Evolutionary conservation across 805 yeast genomes (phyloP).

Genomic region (Starmera amethionina): DNA sequence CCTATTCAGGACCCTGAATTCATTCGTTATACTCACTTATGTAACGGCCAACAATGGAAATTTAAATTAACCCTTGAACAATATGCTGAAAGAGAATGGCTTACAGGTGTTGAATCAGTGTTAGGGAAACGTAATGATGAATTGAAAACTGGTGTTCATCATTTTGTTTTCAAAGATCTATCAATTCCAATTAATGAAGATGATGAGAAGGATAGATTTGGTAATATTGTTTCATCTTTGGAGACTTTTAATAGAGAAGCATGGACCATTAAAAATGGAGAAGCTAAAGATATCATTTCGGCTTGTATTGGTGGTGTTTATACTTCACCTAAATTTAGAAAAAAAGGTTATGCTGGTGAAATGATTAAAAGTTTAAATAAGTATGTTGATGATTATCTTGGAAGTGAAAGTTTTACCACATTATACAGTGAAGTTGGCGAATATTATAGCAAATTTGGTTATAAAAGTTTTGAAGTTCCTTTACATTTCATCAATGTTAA

Average conservation of each 20-base stretch:
- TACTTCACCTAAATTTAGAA: constrained; percentile 37
- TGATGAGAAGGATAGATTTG: constrained; percentile 11
- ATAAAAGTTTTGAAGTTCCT: constrained; percentile 30
- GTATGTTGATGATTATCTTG: constrained; percentile 23
- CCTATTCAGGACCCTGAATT: constrained; percentile 19
- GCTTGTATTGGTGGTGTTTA: constrained; percentile 51
- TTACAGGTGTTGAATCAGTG: constrained; percentile 19
- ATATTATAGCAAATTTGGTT: constrained; percentile 58
- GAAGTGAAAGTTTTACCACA: constrained; percentile 24
- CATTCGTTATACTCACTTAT: constrained; percentile 25
- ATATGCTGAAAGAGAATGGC: constrained; percentile 27
- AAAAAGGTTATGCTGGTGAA: constrained; percentile 42
- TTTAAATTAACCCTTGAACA: constrained; percentile 22
- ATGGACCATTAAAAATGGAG: constrained; percentile 18
- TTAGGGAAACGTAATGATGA: constrained; percentile 13
- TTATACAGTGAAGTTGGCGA: constrained; percentile 70
- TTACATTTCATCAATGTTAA: constrained; percentile 19
- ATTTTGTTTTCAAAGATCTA: constrained; percentile 23
- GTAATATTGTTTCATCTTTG: constrained; percentile 30
- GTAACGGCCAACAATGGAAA: constrained; percentile 25
- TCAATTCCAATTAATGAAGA: constrained; percentile 13
- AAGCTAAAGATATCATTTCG: constrained; percentile 20
- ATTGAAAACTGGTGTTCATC: constrained; percentile 22
- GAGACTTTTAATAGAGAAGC: constrained; percentile 30
- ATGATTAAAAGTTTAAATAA: constrained; percentile 33